Base-by-base conservation (phyloP, 768 basidiomycete genomes). In the Suillus cothurnatus region DNA sequence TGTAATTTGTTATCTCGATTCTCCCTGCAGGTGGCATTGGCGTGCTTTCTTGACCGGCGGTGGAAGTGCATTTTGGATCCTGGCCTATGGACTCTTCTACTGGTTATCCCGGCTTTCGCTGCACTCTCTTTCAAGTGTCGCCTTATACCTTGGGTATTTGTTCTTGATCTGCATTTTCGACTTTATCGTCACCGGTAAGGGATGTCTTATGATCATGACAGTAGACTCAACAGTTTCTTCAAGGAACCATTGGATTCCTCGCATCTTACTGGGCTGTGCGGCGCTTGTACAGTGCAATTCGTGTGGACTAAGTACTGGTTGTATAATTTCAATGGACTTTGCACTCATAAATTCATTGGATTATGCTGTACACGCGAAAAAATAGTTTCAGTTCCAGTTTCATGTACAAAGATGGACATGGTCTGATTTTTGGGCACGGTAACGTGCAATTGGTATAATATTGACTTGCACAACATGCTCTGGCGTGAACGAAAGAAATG, bases 181-280 rank as follows among this genome's bases (percentile, higher is more conserved):
- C 72, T 98, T 97, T 84, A 81, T 98, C 31, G 83, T 95, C 63
- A 94, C 94, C 62, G 95, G 95, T 88, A 74, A 57, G 85, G 71
- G 64, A 45, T 66, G 28, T 56, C 49, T 53, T 36, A 19, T 57
- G 21, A 21, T 63, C 36, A n/a, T 43, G 36, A 64, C 47, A 57
- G 21, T 62, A 28, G 28, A 36, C 66, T 66, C 26, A 52, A 50
- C 58, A 61, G 53, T 66, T 28, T 39, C n/a, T n/a, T 47, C 71
- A 89, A 59, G 93, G 94, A 45, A 91, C 93, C 14, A 94, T 97
- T 69, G 95, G 95, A 12, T 97, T 95, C 82, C 81, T 95, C 47
- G 91, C 94, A 26, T 87, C 91, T 6, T 96, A 95, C 70, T 96
- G 93, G 89, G 93, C 93, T n/a, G 86, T 97, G 49, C 84, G 91